phyloP scores from a whole-genome alignment of 768 basidiomycete species.

The Podaxis sp. region DNA sequence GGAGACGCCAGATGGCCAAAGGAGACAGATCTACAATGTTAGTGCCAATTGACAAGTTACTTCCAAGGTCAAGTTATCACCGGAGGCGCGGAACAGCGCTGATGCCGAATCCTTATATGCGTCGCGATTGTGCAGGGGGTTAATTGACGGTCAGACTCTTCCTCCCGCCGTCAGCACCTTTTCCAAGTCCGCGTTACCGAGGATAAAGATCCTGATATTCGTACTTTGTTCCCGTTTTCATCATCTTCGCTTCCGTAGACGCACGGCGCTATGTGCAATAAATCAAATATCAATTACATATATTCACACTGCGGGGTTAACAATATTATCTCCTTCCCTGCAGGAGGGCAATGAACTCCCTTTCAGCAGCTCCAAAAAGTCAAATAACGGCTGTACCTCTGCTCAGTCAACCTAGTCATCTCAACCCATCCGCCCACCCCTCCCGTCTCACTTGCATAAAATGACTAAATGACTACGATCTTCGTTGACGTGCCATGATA shows the following conservation, averaged over 20 bases:
- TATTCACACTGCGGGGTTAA: neutral
- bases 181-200: neutral
- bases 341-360: neutral
- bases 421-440: neutral
- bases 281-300: neutral
- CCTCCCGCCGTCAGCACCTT: neutral
- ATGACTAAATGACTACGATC: neutral
- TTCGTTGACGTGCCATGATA: neutral
- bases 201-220: neutral
- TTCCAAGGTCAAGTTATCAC: neutral
- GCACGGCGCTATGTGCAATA: neutral
- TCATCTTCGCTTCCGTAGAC: neutral
- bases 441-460: neutral
- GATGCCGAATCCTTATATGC: neutral
- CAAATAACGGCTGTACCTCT: constrained; percentile 2
- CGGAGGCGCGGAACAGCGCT: constrained; percentile 8
- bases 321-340: neutral
- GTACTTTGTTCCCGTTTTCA: neutral
- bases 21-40: neutral
- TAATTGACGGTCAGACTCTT: neutral
- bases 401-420: constrained; percentile 9
- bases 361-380: neutral
- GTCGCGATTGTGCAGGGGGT: neutral
- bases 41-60: neutral
- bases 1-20: neutral